Evolutionary conservation across 768 basidiomycete species (phyloP), one percentile per base, ranked within the genome.

Genomic region (Hypholoma fasciculare): DNA sequence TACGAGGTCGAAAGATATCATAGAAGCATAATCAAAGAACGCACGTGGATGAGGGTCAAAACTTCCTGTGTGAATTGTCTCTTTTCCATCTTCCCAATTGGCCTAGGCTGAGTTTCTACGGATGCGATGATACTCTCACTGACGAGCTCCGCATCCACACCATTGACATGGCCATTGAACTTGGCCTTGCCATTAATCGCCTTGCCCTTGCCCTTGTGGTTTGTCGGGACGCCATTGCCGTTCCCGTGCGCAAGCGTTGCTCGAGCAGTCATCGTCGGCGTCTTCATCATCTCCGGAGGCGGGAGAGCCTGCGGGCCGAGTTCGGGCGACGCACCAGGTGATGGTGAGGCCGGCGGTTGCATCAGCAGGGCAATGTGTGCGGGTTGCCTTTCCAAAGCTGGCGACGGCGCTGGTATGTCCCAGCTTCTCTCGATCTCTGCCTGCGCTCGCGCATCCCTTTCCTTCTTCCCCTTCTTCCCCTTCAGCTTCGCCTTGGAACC

Each of bases 41-140:
- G 61, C 53, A 88, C 86, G 67, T 87, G 83, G 61, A 88, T 81
- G 61, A 88, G 76, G 36, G 77, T 80, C 68, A 87, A 69, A 58
- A 87, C 72, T 67, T 87, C 83, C 62, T 77, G 73, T 52, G 85
- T 77, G 70, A 87, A 88, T 52, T 81, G 83, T 53, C 82, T 84
- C 68, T 77, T 78, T 59, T 80, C 81, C 62, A 81, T 54, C 39
- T 56, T 67, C 44, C 63, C 65, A 34, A 66, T 57, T 13, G 61
- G 58, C 23, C 65, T 62, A 39, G 65, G 57, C 26, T 63, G 66
- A 13, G 61, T 61, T 40, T 65, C 62, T 19, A 73, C 54, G 39
- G 67, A 63, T 52, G 63, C 60, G 38, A 74, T 55, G 13, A 77
- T 43, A 52, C 68, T 72, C 48, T 71, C 71, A 58, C 61, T 71